Evolutionary conservation across 2,329 filamentous ascomycete species (phyloP), one percentile per base, ranked within the genome.

Genomic region (Ophiostoma himal-ulmi): DNA sequence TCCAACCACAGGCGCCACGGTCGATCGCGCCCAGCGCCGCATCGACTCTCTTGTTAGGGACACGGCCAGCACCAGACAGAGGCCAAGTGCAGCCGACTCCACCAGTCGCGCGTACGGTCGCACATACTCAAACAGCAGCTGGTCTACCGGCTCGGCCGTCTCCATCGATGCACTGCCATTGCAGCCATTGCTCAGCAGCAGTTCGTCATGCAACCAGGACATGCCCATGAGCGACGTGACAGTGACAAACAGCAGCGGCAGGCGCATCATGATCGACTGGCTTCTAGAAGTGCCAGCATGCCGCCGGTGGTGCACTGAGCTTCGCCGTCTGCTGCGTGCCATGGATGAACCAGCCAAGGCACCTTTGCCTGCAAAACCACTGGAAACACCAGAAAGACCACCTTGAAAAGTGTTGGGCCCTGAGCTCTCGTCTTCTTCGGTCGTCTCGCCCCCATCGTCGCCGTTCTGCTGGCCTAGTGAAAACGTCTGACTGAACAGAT

Each of bases 401-500:
- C 26, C 37, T 8, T 68, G 52, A 1, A 26, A 4, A 4, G 52
- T 13, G 8, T 57, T 26, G n/a, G n/a, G n/a, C n/a, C 4, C n/a
- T 17, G 20, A 20, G 57, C 22, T 62, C 14, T 68, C 60, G 44
- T 30, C 64, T 1, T 60, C 69, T 22, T 30, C 36, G 0, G 41
- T 22, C 10, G 37, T 69, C 14, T 74, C 73, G 8, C 78, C 78
- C 17, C 78, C 76, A 41, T 41, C 68, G 13, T 17, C 37, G 7
- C 77, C 77, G 6, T 78, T 76, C 34, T 77, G 77, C 13, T 65
- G 62, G 8, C 62, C 62, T 5, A 85, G 72, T 14, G 75, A 80
- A 70, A 85, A 84, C 69, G 81, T 81, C 72, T 80, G 78, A 60
- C 77, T 78, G 68, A 85, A 78, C 22, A 84, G 73, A 39, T 83